Percentiles rank a stretch among this genome's conserved stretches.
These are phyloP conservation scores for Alloascoidea africana DNA, from an alignment of 805 yeast species.

Conservation along the genomic window DNA sequence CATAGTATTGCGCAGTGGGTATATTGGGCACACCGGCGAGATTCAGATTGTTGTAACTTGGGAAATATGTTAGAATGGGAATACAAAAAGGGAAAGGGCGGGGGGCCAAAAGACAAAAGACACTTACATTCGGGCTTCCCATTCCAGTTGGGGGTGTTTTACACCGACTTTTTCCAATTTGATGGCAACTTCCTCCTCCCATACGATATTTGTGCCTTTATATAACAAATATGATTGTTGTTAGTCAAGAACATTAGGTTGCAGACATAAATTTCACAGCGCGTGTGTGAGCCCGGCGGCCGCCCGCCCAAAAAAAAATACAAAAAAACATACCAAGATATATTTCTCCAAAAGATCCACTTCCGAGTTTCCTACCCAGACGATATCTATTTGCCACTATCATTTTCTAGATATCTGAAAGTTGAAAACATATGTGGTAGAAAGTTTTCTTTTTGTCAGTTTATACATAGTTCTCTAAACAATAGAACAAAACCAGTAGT, in stretches of 20 bases:
- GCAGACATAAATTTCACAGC: too few species aligned
- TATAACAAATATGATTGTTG: too few species aligned
- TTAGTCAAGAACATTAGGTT: too few species aligned
- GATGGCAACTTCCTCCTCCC: constrained; percentile 1
- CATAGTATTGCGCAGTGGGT: neutral
- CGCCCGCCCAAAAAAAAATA: too few species aligned
- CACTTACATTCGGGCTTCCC: neutral
- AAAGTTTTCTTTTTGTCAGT: too few species aligned
- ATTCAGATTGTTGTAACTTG: neutral
- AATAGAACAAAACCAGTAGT: too few species aligned
- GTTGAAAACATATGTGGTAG: too few species aligned
- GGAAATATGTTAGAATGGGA: neutral
- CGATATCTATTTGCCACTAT: neutral
- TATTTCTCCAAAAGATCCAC: neutral
- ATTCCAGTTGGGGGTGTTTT: constrained; percentile 1
- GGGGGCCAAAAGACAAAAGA: neutral
- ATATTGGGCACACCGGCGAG: neutral
- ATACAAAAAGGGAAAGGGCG: too few species aligned
- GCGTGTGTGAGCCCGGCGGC: too few species aligned
- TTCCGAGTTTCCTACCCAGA: neutral
- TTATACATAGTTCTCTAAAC: too few species aligned
- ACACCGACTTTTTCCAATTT: constrained; percentile 1
- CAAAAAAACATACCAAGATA: constrained; percentile 1
- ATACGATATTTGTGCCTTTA: neutral
- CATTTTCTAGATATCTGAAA: too few species aligned